phyloP scores from a whole-genome alignment of 2,329 filamentous ascomycete species.

The Fusarium brevicatenulatum region DNA sequence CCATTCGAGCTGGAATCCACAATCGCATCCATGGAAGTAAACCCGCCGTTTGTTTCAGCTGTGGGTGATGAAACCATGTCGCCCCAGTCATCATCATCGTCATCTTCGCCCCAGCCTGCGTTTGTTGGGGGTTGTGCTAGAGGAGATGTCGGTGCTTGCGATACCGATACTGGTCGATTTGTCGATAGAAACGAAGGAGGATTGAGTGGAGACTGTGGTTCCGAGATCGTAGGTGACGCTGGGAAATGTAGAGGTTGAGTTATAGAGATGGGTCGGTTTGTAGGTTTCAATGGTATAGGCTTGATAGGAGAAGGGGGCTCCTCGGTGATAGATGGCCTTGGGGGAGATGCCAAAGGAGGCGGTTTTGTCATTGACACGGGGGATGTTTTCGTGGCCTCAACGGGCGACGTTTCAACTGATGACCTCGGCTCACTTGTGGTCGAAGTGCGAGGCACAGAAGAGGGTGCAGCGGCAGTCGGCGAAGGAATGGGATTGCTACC shows the following conservation, averaged over 20 bases:
- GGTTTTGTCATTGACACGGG: neutral
- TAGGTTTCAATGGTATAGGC: constrained; percentile 27
- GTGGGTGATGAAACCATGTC: constrained; percentile 63
- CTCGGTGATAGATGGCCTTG: constrained; percentile 13
- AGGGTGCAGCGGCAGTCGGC: constrained; percentile 27
- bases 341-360: neutral
- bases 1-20: neutral
- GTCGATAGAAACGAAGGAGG: constrained; percentile 16
- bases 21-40: constrained; percentile 34
- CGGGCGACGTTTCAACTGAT: constrained; percentile 4
- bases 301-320: constrained; percentile 30
- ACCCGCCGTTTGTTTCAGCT: constrained; percentile 22
- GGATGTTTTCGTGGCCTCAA: constrained; percentile 19
- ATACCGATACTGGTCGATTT: constrained; percentile 23
- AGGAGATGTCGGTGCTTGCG: constrained; percentile 36
- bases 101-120: constrained; percentile 29
- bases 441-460: constrained; percentile 20
- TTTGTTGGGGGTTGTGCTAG: constrained; percentile 37
- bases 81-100: constrained; percentile 66
- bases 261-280: constrained; percentile 32
- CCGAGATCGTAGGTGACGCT: constrained; percentile 19
- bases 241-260: constrained; percentile 31
- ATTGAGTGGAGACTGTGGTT: constrained; percentile 25
- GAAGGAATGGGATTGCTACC: constrained; percentile 33
- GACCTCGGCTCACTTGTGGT: constrained; percentile 19